A percentile compares a stretch with the other conserved stretches of the same genome.
Evolutionary conservation across 2,329 filamentous ascomycete species (phyloP).

Genomic region (Monilinia fructigena): DNA sequence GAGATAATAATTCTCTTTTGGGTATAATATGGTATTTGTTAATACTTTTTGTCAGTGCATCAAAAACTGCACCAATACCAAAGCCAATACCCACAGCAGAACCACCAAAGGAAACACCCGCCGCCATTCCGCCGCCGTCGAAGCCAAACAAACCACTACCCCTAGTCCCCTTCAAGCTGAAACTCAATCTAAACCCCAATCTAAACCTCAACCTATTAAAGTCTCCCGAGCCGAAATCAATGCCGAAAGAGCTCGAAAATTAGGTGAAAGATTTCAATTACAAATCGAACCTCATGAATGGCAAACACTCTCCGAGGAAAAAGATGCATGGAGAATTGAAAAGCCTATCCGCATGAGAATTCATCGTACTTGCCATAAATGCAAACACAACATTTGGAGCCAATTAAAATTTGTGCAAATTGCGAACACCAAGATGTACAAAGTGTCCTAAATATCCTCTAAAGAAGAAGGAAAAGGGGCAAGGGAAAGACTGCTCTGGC

Average conservation of each 20-base stretch:
- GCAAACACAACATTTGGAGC: constrained; percentile 70
- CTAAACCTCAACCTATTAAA: constrained; percentile 27
- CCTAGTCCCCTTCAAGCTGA: constrained; percentile 8
- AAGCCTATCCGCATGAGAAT: constrained; percentile 77
- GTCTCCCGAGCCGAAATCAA: constrained; percentile 36
- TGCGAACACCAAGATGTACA: constrained; percentile 81
- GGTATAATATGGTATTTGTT: neutral
- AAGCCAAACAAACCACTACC: constrained; percentile 1
- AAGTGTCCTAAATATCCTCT: constrained; percentile 72
- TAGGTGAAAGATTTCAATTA: constrained; percentile 43
- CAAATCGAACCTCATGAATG: constrained; percentile 41
- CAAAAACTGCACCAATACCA: neutral
- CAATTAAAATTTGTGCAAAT: constrained; percentile 67
- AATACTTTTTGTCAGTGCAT: neutral
- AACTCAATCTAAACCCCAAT: too few species aligned
- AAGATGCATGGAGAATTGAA: constrained; percentile 55
- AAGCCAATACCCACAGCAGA: neutral
- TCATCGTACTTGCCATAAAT: constrained; percentile 77
- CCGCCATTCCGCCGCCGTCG: constrained; percentile 7
- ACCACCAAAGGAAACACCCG: constrained; percentile 17
- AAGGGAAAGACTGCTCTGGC: constrained; percentile 51
- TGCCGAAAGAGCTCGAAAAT: constrained; percentile 39
- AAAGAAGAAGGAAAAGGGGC: constrained; percentile 50
- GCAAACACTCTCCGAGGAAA: constrained; percentile 28
- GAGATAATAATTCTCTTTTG: neutral